A percentile compares a stretch with the other conserved stretches of the same genome.
These are phyloP conservation scores for Alternaria tenuissima DNA, from an alignment of 2,329 filamentous ascomycete genomes.

Conservation along the genomic window DNA sequence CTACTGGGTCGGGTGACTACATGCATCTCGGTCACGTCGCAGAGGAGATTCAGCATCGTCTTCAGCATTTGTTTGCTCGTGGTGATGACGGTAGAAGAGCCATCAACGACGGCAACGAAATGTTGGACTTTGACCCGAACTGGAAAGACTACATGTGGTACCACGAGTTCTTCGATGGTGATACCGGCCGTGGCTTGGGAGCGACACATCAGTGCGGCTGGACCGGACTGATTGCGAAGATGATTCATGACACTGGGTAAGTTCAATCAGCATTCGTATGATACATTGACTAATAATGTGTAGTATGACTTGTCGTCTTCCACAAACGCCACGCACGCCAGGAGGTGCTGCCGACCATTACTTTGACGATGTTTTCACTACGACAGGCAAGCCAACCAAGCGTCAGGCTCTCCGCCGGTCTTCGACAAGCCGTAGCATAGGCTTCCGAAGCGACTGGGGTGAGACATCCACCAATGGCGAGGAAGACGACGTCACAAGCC, in stretches of 20 bases:
- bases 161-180: slow-evolving; percentile 96
- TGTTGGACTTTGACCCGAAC: slow-evolving; percentile 87
- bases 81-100: slow-evolving; percentile 86
- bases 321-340: slow-evolving; percentile 90
- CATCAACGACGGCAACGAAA: slow-evolving; percentile 84
- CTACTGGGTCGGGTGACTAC: slow-evolving; percentile 88
- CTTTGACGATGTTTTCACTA: slow-evolving; percentile 88
- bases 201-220: slow-evolving; percentile 96
- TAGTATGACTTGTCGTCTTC: slow-evolving; percentile 52
- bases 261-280: slow-evolving; percentile 44
- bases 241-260: slow-evolving; percentile 98
- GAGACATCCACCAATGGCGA: slow-evolving; percentile 53
- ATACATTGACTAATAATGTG: slow-evolving; percentile 53
- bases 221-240: slow-evolving; percentile 93
- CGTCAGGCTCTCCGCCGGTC: slow-evolving; percentile 73
- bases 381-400: slow-evolving; percentile 53
- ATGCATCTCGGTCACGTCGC: slow-evolving; percentile 97
- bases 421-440: slow-evolving; percentile 84
- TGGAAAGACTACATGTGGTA: slow-evolving; percentile 97
- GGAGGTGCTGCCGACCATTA: slow-evolving; percentile 86
- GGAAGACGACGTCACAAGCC: slow-evolving; percentile 42
- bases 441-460: slow-evolving; percentile 77
- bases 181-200: slow-evolving; percentile 86
- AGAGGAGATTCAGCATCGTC: slow-evolving; percentile 91
- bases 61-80: slow-evolving; percentile 89